phyloP scores from a whole-genome alignment of 2,329 filamentous ascomycete genomes.

The Paraconiothyrium sp. region DNA sequence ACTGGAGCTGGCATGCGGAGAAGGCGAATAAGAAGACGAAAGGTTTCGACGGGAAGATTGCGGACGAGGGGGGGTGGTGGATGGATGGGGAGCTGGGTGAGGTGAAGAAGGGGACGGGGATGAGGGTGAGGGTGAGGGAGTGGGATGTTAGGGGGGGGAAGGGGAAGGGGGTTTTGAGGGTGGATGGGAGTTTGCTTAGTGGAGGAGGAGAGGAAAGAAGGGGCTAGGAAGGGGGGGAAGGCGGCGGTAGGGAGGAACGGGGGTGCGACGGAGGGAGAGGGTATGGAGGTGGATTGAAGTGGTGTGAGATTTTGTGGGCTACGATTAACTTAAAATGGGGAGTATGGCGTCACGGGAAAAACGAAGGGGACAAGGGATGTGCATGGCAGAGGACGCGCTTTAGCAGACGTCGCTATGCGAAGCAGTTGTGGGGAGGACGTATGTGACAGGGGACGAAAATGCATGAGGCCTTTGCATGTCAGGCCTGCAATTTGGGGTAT shows the following conservation, averaged over 20 bases:
- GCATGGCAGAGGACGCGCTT: too few relatives aligned
- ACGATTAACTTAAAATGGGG: neutral
- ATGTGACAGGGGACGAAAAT: neutral
- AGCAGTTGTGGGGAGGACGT: conserved; percentile 7
- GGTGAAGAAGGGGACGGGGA: conserved; percentile 54
- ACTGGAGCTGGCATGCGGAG: conserved; percentile 75
- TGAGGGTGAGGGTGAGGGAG: conserved; percentile 83
- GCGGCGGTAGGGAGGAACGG: conserved; percentile 28
- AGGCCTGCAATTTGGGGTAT: neutral
- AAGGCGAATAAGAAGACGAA: conserved; percentile 31
- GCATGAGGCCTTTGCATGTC: neutral
- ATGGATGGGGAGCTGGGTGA: conserved; percentile 72
- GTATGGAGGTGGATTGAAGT: conserved; percentile 18
- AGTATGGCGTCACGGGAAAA: neutral
- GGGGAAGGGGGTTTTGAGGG: conserved; percentile 79
- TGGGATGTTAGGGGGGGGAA: conserved; percentile 78
- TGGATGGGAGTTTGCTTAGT: conserved; percentile 86
- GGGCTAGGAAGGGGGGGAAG: conserved; percentile 58
- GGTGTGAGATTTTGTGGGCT: neutral
- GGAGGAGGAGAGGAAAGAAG: conserved; percentile 54
- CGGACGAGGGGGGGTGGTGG: conserved; percentile 74
- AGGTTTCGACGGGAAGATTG: conserved; percentile 36
- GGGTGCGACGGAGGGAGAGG: conserved; percentile 22
- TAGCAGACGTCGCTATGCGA: too few relatives aligned
- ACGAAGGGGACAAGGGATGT: too few relatives aligned